Percentiles rank a stretch among this genome's conserved stretches.
Evolutionary conservation across 305 asterid genomes (phyloP).

Genomic region (Fraxinus ornus): DNA sequence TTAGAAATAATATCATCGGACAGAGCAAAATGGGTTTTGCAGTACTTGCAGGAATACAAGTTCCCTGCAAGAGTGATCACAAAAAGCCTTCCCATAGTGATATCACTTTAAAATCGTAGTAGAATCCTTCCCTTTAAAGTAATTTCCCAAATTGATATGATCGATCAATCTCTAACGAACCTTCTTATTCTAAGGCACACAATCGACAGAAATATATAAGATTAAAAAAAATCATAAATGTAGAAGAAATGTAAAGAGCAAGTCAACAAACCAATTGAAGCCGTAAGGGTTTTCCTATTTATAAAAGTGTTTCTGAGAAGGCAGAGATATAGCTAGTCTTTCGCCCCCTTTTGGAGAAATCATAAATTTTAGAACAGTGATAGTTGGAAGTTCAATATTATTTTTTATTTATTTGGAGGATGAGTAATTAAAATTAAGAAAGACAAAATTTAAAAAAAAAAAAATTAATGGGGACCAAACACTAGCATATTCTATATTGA

Average conservation of each 20-base stretch:
- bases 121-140: neutral
- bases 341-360: no score
- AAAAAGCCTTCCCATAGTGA: conserved; percentile 7
- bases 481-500: no score
- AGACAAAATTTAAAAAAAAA: no score
- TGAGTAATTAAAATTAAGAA: no score
- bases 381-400: no score
- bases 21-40: conserved; percentile 6
- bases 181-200: neutral
- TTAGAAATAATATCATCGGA: conserved; percentile 2
- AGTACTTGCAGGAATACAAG: conserved; percentile 6
- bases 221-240: neutral
- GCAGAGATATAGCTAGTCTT: no score
- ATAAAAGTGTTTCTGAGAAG: neutral
- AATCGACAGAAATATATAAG: neutral
- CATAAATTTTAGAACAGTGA: no score
- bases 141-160: neutral
- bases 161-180: neutral
- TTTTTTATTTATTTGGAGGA: no score
- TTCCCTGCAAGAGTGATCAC: conserved; percentile 11
- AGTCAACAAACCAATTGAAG: neutral
- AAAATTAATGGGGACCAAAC: no score
- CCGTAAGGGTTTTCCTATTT: neutral
- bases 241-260: neutral
- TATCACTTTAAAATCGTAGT: neutral